phyloP scores from a whole-genome alignment of 1,284 basidiomycete species.

The Cystobasidiaceae sp. region DNA sequence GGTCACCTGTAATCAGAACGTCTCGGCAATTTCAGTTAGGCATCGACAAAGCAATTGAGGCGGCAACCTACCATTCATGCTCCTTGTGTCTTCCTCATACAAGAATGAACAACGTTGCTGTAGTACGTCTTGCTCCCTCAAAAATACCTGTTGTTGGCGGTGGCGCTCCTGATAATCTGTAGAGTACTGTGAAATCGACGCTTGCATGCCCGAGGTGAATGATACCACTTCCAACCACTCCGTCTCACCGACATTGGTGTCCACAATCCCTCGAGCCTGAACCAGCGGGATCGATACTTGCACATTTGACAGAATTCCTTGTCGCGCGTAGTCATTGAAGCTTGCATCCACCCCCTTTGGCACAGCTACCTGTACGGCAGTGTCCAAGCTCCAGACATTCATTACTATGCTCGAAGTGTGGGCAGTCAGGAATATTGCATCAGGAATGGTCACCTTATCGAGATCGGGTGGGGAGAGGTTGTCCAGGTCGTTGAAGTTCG shows the following conservation, averaged over 20 bases:
- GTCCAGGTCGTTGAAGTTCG: slow-evolving; percentile 66
- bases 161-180: slow-evolving; percentile 56
- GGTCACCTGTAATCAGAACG: too few species aligned
- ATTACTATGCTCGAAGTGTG: slow-evolving; percentile 55
- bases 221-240: slow-evolving; percentile 67
- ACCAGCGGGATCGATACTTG: slow-evolving; percentile 54
- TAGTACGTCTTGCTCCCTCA: slow-evolving; percentile 63
- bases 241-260: slow-evolving; percentile 32
- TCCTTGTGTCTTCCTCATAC: slow-evolving; percentile 14
- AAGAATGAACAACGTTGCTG: slow-evolving; percentile 54
- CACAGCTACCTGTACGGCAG: slow-evolving; percentile 58
- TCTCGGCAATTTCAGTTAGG: too few species aligned
- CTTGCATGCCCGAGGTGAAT: slow-evolving; percentile 54
- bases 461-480: slow-evolving; percentile 60
- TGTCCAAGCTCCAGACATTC: slow-evolving; percentile 48
- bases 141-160: slow-evolving; percentile 59
- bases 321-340: slow-evolving; percentile 66
- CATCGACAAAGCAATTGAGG: too few species aligned
- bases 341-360: slow-evolving; percentile 61
- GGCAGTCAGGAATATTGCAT: slow-evolving; percentile 72
- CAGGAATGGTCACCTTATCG: slow-evolving; percentile 62
- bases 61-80: too few species aligned
- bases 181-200: slow-evolving; percentile 67
- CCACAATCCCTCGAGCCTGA: slow-evolving; percentile 42
- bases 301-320: slow-evolving; percentile 48